These are phyloP conservation scores for Ceratocystis cubensis DNA, from an alignment of 2,329 filamentous ascomycete species.

Conservation along the genomic window DNA sequence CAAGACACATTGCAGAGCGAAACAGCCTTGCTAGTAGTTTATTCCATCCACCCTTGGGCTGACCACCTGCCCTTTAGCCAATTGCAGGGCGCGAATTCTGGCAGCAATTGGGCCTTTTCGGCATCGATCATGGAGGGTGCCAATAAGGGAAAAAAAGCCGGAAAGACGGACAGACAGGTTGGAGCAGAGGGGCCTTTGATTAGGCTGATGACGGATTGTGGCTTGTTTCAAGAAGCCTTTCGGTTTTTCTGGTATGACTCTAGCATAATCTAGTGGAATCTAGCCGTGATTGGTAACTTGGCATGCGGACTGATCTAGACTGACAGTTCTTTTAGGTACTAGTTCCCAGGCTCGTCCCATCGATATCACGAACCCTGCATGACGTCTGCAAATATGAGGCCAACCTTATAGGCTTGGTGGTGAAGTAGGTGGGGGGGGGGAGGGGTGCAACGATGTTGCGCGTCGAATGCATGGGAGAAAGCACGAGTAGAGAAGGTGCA, in stretches of 20 bases:
- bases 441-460: too few relatives aligned
- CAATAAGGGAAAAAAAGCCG: neutral
- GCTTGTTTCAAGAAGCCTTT: conserved; percentile 6
- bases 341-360: too few relatives aligned
- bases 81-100: too few relatives aligned
- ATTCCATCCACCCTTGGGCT: too few relatives aligned
- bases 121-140: neutral
- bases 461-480: neutral
- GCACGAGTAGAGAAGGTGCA: neutral
- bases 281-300: neutral
- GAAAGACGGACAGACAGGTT: neutral
- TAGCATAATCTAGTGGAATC: neutral
- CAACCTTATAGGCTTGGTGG: too few relatives aligned
- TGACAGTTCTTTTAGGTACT: neutral
- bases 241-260: neutral
- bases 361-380: too few relatives aligned
- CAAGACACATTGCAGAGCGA: too few relatives aligned
- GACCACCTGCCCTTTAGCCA: too few relatives aligned
- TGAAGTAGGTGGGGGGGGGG: neutral
- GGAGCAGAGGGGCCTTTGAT: neutral
- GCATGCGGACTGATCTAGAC: too few relatives aligned
- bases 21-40: too few relatives aligned
- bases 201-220: neutral
- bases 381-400: too few relatives aligned
- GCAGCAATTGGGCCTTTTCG: neutral